Base-by-base conservation (phyloP, 441 rosid genomes). In the Adansonia rubrostipa region DNA sequence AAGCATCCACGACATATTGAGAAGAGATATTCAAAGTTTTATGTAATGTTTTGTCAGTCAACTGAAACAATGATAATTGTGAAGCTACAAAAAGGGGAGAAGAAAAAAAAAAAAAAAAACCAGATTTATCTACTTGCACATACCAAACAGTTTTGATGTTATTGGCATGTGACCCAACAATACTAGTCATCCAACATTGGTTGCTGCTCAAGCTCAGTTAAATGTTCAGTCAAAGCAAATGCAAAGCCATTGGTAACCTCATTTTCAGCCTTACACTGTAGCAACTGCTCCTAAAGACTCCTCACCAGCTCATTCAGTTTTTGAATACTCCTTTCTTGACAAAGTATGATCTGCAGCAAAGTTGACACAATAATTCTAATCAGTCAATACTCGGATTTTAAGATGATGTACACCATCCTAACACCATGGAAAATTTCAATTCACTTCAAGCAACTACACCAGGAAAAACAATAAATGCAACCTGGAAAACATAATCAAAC, bases 251-350 rank as follows among this genome's bases (percentile, higher is more conserved):
- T 84, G 60, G 75, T 63, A 68, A 69, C 80, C 79, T 85, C 81
- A 66, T 86, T 87, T 81, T 88, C 90, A 65, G 83, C 84, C 80
- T 82, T 88, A 77, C 96, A 93, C 67, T 78, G 88, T 51, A 63
- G 33, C 82, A 93, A 83, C 81, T 86, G 93, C 78, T 88, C 86
- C 20, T 76, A 82, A 75, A 91, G 94, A 79, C 79, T 89, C 74
- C 65, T 84, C 60, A 93, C 88, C 66, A 82, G 83, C 79, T 86
- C 93, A 24, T 89, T 89, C 76, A 93, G 93, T 80, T 87, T 88
- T 80, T 87, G 94, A 82, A 89, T 91, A 50, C 86, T 85, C 75
- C 84, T 89, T 81, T 93, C 97, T 81, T 90, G 97, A 67, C 88
- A 89, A 47, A 93, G 95, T 84, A 93, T 91, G 78, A 85, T 89